Evolutionary conservation across 106 monocot species (phyloP), one percentile per base, ranked within the genome.

Genomic region (Acanthochlamys bracteata): DNA sequence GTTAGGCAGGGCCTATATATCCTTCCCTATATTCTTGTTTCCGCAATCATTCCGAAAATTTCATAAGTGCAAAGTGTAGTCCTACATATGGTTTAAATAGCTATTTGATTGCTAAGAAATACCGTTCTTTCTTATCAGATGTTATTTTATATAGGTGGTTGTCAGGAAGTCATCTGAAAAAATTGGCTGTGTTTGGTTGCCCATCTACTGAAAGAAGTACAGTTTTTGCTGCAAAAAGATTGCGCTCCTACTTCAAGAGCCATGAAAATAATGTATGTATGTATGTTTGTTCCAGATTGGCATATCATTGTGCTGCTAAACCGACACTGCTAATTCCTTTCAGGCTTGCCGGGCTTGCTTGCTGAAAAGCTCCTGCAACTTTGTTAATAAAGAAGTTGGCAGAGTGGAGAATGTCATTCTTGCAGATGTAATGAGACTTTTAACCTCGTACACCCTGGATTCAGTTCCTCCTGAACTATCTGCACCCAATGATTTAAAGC

Each of bases 161-260:
- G 57, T 88, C 88, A 20, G 87, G 92, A 21, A 78, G 81, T 46
- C 76, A 79, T 24, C 69, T 88, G 42, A 92, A 84, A 66, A 74
- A 84, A 41, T 55, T 92, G 59, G 92, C 88, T 7, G 71, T 82
- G 49, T 66, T 79, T 42, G 88, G 88, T 23, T 92, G 92, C 54
- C 88, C 92, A 24, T 79, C 77, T 61, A 59, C 59, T 0, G 92
- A 92, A 42, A 72, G 75, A 65, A 78, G 72, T 62, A 84, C 84
- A 41, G 75, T 82, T 14, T 88, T 79, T 53, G 88, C 92, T 42
- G 84, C 92, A 16, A 92, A 92, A 78, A 69, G 92, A 46, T 53
- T 92, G 11, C 84, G 88, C 10, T 61, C 84, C 22, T 92, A 88
- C 69, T 92, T 92, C 64, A 65, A 53, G 20, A 88, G 88, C 66